Evolutionary conservation across 1,284 basidiomycete genomes (phyloP).

Genomic region (Pterula multifida): DNA sequence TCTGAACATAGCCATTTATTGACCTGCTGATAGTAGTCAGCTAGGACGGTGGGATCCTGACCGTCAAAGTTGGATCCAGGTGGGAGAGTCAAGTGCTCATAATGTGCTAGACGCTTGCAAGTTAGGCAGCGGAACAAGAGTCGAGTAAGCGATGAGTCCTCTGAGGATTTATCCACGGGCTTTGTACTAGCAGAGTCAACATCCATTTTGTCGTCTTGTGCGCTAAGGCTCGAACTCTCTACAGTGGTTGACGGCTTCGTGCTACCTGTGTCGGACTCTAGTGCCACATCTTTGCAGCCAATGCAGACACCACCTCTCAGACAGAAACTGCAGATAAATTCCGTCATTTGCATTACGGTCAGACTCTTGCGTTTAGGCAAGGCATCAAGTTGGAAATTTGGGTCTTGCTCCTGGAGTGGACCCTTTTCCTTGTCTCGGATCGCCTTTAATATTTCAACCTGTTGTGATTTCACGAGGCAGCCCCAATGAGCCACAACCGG

Average conservation of each 20-base stretch:
- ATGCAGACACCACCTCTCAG: conserved; percentile 68
- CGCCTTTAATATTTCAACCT: conserved; percentile 61
- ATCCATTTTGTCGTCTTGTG: conserved; percentile 4
- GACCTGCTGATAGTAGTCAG: conserved; percentile 48
- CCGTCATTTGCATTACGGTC: conserved; percentile 48
- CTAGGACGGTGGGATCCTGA: conserved; percentile 32
- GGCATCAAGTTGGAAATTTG: conserved; percentile 14
- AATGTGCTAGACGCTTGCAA: conserved; percentile 75
- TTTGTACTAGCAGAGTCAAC: conserved; percentile 14
- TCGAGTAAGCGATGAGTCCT: conserved; percentile 17
- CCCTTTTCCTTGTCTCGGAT: conserved; percentile 38
- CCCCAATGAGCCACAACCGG: conserved; percentile 71
- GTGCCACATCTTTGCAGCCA: conserved; percentile 51
- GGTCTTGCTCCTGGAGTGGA: conserved; percentile 22
- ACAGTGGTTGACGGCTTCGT: conserved; percentile 11
- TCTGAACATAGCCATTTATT: conserved; percentile 70
- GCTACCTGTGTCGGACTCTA: conserved; percentile 29
- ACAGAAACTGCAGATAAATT: conserved; percentile 73
- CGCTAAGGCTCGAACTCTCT: neutral
- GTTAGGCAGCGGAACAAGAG: conserved; percentile 71
- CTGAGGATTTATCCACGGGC: conserved; percentile 6
- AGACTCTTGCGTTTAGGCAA: conserved; percentile 29
- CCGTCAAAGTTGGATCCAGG: conserved; percentile 20
- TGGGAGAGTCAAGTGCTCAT: conserved; percentile 57
- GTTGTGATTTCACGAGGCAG: conserved; percentile 56